These are phyloP conservation scores for Crithidia expoeki DNA, from an alignment of 208 protist species.

Conservation along the genomic window DNA sequence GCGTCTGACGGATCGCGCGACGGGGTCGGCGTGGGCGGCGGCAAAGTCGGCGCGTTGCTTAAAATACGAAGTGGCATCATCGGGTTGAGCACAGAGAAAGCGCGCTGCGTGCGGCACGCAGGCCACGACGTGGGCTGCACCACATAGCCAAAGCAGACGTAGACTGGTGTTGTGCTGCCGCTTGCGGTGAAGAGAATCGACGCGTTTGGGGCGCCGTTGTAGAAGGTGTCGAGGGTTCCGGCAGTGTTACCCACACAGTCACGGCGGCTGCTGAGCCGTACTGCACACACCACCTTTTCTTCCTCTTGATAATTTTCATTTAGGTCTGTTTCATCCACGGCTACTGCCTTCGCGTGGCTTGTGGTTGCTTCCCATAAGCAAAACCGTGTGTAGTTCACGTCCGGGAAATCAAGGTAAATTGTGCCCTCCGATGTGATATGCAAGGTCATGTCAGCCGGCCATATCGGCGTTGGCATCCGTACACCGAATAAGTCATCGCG, in stretches of 20 bases:
- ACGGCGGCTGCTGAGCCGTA: constrained; percentile 45
- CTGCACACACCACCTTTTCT: constrained; percentile 29
- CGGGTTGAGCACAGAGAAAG: constrained; percentile 38
- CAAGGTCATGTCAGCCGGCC: constrained; percentile 23
- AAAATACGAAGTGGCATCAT: constrained; percentile 39
- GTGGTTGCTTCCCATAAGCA: constrained; percentile 4
- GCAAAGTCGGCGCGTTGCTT: constrained; percentile 19
- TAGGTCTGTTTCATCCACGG: not conserved
- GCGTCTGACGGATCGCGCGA: constrained; percentile 28
- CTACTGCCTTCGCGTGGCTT: not conserved
- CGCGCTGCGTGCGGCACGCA: constrained; percentile 16
- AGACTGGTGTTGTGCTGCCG: constrained; percentile 45
- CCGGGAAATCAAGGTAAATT: constrained; percentile 24
- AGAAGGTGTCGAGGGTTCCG: constrained; percentile 47
- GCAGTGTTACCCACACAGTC: constrained; percentile 56
- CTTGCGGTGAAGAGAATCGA: constrained; percentile 32
- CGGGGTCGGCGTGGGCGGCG: constrained; percentile 17
- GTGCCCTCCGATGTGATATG: constrained; percentile 26
- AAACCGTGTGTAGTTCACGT: constrained; percentile 30
- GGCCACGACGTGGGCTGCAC: constrained; percentile 24
- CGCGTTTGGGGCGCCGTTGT: constrained; percentile 32
- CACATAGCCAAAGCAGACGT: constrained; percentile 41
- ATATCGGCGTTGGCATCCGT: constrained; percentile 34
- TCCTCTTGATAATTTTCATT: too few relatives aligned
- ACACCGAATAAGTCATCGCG: constrained; percentile 30